These are phyloP conservation scores for Puccinia coronata DNA, from an alignment of 1,284 basidiomycete species.

Conservation along the genomic window DNA sequence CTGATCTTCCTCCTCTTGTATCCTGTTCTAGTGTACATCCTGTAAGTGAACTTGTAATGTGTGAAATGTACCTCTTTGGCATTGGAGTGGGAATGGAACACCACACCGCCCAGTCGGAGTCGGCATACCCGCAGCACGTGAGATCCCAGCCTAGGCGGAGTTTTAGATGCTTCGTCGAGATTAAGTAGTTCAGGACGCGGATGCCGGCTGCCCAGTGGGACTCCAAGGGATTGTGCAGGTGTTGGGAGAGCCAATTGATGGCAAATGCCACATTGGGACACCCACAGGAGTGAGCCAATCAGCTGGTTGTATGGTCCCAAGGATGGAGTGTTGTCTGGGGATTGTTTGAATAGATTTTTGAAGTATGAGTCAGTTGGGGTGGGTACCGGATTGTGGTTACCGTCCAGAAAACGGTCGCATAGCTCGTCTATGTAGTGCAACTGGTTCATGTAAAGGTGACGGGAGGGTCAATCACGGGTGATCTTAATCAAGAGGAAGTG, in stretches of 20 bases:
- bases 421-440: no score
- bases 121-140: not conserved
- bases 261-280: conserved; percentile 20
- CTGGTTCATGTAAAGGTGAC: no score
- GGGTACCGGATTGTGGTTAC: not conserved
- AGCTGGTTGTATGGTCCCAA: not conserved
- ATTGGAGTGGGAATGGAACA: no score
- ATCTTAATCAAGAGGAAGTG: no score
- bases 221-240: not conserved
- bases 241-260: conserved; percentile 14
- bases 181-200: conserved; percentile 1
- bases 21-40: no score
- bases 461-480: no score
- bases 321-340: not conserved
- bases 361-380: no score
- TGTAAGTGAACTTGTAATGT: no score
- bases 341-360: not conserved
- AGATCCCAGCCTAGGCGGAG: not conserved
- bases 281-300: not conserved
- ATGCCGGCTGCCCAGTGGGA: conserved; percentile 20
- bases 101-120: conserved; percentile 15
- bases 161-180: no score
- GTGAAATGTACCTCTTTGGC: no score
- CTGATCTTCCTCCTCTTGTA: no score
- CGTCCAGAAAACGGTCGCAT: no score